Percentiles rank a stretch among this genome's conserved stretches.
Evolutionary conservation across 306 rosid genomes (phyloP).

Genomic region (Bauhinia variegata): DNA sequence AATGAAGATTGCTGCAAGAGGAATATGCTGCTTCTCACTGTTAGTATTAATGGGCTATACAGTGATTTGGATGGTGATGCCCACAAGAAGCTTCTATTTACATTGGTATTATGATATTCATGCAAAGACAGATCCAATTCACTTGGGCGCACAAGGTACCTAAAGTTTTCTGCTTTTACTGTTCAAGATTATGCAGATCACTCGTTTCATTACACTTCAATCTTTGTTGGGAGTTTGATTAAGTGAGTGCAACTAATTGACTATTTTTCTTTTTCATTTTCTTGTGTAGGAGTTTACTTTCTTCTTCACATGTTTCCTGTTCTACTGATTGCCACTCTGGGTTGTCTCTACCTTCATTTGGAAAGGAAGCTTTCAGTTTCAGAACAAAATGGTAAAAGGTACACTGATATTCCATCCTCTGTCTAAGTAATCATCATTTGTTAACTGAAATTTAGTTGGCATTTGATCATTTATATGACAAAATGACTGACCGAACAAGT

Average conservation of each 20-base stretch:
- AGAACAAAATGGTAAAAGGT: constrained; percentile 37
- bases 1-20: too few species aligned
- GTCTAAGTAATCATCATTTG: background rate
- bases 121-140: constrained; percentile 52
- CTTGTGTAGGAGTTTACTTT: constrained; percentile 42
- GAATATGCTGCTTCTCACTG: too few species aligned
- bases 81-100: background rate
- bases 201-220: too few species aligned
- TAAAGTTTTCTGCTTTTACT: too few species aligned
- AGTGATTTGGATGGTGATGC: too few species aligned
- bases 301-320: constrained; percentile 55
- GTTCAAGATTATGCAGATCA: too few species aligned
- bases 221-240: too few species aligned
- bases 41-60: too few species aligned
- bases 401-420: background rate
- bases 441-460: too few species aligned
- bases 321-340: constrained; percentile 48
- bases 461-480: too few species aligned
- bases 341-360: constrained; percentile 50
- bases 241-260: background rate
- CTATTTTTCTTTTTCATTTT: background rate
- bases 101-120: constrained; percentile 47
- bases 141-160: constrained; percentile 54
- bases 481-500: constrained; percentile 1
- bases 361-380: constrained; percentile 26